Evolutionary conservation across 2,329 filamentous ascomycete genomes (phyloP), one percentile per base, ranked within the genome.

Genomic region (Aspergillus oerlinghausenensis): DNA sequence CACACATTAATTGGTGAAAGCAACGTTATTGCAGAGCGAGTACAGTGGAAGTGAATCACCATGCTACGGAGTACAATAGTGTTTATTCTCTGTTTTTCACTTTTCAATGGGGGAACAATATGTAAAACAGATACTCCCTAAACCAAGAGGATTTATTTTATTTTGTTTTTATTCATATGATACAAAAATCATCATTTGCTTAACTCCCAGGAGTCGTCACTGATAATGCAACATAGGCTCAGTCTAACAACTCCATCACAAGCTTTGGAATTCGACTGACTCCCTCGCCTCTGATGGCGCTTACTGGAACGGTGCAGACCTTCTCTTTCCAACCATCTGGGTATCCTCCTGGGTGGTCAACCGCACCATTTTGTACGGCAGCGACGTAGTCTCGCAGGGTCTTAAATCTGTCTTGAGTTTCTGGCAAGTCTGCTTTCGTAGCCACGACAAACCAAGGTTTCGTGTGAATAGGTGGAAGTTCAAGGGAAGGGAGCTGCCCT

Each of bases 391-490:
- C 75, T 63, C 86, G 85, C 63, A 99, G 77, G 52, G 77, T 74
- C 38, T 73, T 75, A 71, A 90, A 99, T 69, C 94, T 95, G 25
- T 85, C 82, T 71, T 92, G 84, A 1, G 94, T 96, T 3, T 82
- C 83, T 3, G 87, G 84, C 54, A 96, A 72, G 71, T 97, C 93
- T 0, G 90, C 92, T 75, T 97, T 97, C 21, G 92, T 97, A 1
- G 90, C 93, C 47, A 97, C 86, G 4, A 97, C 92, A 67, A 96
- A 94, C 94, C 94, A 99, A 0, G 94, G 92, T 77, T 99, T 99
- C 35, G 84, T 84, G n/a, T 89, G 89, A 63, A 97, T 95, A 43
- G 88, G 85, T n/a, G 89, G 80, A 10, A 83, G 75, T 25, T 74
- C 73, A 35, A 82, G 72, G 25, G 75, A 79, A 43, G 77, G 79